Evolutionary conservation across 2,329 filamentous ascomycete genomes (phyloP).

Genomic region (Diaporthe velutina): DNA sequence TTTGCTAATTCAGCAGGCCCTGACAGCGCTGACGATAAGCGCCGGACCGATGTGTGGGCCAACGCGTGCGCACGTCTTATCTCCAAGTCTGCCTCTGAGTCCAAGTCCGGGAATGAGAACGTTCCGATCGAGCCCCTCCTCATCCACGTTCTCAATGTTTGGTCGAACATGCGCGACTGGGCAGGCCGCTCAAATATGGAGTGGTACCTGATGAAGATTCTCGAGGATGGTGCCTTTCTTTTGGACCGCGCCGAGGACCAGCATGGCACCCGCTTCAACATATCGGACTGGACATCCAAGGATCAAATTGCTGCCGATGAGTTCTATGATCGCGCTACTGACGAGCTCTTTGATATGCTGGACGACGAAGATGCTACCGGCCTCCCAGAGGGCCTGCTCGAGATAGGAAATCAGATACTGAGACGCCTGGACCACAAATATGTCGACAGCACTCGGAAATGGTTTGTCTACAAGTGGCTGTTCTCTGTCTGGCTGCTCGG

Average conservation of each 20-base stretch:
- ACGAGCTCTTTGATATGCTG: conserved; percentile 86
- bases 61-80: conserved; percentile 88
- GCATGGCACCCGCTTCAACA: conserved; percentile 77
- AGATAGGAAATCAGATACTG: conserved; percentile 87
- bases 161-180: conserved; percentile 90
- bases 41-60: conserved; percentile 89
- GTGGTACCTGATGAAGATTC: conserved; percentile 93
- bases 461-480: conserved; percentile 91
- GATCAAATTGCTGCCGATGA: conserved; percentile 87
- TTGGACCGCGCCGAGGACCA: conserved; percentile 88
- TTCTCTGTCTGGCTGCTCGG: conserved; percentile 89
- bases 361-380: conserved; percentile 87
- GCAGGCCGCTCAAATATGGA: conserved; percentile 90
- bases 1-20: conserved; percentile 89
- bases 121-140: conserved; percentile 77
- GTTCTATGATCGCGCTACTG: conserved; percentile 87
- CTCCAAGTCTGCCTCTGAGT: conserved; percentile 79
- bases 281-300: conserved; percentile 80
- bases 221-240: conserved; percentile 92
- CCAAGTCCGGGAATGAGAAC: conserved; percentile 71
- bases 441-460: conserved; percentile 81
- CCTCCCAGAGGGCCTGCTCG: conserved; percentile 86
- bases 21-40: conserved; percentile 83
- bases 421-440: conserved; percentile 79
- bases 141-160: conserved; percentile 87